Evolutionary conservation across 768 basidiomycete species (phyloP).

Genomic region (Amyloporia xantha): DNA sequence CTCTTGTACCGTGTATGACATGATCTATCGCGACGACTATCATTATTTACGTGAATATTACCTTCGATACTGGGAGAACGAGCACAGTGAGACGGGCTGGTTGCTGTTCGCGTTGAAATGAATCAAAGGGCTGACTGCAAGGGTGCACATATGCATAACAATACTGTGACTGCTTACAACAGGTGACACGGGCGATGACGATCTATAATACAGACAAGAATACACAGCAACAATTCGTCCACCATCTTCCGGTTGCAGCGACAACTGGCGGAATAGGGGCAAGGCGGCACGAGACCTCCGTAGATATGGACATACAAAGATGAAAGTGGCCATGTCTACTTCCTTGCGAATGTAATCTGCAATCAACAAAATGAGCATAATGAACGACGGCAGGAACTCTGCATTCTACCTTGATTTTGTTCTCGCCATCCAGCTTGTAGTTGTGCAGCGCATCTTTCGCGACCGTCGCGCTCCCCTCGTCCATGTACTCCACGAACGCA

Average conservation of each 20-base stretch:
- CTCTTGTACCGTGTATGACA: background rate
- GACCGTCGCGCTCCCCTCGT: conserved; percentile 84
- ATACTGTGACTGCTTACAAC: background rate
- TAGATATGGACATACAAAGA: background rate
- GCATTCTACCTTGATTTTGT: conserved; percentile 99
- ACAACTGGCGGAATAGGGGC: background rate
- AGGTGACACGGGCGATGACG: background rate
- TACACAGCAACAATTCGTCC: conserved; percentile 1
- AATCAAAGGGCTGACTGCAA: too few relatives aligned
- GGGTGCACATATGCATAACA: background rate
- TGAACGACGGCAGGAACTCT: conserved; percentile 11
- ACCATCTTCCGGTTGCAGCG: background rate
- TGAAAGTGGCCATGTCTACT: conserved; percentile 10
- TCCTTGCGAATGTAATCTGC: conserved; percentile 28
- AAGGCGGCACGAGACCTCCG: background rate
- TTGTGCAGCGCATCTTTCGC: conserved; percentile 98
- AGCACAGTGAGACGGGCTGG: too few relatives aligned
- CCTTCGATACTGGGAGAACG: too few relatives aligned
- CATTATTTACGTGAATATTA: too few relatives aligned
- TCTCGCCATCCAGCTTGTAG: conserved; percentile 94
- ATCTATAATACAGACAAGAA: conserved; percentile 1
- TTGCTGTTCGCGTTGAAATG: too few relatives aligned
- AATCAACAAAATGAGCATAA: background rate
- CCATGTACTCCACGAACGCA: conserved; percentile 95
- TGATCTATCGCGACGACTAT: too few relatives aligned